phyloP scores from a whole-genome alignment of 805 yeast genomes.

The Saturnispora hagleri region DNA sequence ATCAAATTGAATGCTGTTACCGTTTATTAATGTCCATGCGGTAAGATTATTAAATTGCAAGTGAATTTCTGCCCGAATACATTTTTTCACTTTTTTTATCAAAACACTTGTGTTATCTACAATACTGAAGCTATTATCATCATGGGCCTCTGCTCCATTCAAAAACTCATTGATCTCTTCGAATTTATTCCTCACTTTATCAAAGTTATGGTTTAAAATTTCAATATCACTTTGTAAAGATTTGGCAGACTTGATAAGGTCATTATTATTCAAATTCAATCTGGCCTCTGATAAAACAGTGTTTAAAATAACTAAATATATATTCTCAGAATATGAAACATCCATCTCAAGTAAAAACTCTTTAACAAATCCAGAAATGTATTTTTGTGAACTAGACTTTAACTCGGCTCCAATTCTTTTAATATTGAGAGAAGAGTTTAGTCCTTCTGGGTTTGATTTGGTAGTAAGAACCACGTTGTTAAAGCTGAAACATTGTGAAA shows the following conservation, averaged over 20 bases:
- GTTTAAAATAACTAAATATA: background rate
- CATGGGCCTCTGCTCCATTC: background rate
- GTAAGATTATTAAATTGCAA: background rate
- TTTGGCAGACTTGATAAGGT: background rate
- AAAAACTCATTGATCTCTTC: background rate
- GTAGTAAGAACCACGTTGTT: background rate
- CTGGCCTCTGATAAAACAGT: constrained; percentile 1
- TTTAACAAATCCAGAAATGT: background rate
- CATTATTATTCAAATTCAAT: constrained; percentile 3
- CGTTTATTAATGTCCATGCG: constrained; percentile 7
- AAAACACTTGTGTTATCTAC: constrained; percentile 2
- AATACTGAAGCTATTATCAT: background rate
- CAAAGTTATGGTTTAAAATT: background rate
- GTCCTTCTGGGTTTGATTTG: background rate
- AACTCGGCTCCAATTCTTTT: constrained; percentile 1
- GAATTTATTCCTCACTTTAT: background rate
- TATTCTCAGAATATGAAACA: background rate
- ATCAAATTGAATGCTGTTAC: constrained; percentile 15
- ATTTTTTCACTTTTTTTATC: constrained; percentile 1
- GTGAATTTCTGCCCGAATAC: background rate
- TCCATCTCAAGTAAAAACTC: background rate
- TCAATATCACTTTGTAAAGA: background rate
- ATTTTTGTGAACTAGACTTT: background rate
- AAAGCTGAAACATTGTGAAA: background rate
- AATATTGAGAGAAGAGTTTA: background rate